Percentiles rank a stretch among this genome's conserved stretches.
These are phyloP conservation scores for Phytopythium mirpurense DNA, from an alignment of 352 stramenopile species.

Conservation along the genomic window DNA sequence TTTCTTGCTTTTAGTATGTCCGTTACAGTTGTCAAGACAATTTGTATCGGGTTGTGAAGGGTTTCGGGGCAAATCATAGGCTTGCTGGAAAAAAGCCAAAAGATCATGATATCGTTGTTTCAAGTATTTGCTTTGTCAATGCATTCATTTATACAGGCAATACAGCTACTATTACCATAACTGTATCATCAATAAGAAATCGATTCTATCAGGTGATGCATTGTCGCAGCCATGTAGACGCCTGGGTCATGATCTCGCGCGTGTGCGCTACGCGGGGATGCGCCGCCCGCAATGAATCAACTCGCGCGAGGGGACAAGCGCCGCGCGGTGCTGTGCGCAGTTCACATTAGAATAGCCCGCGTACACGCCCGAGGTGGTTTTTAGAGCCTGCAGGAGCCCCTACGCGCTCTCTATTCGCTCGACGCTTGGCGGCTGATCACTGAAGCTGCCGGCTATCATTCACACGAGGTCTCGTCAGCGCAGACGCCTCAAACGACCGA, in stretches of 20 bases:
- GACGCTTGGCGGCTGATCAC: no score
- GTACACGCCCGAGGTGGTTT: no score
- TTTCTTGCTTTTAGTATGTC: background rate
- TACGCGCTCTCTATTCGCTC: no score
- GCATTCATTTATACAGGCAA: background rate
- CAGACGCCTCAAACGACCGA: no score
- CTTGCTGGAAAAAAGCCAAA: background rate
- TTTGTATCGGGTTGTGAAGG: background rate
- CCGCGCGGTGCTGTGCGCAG: background rate
- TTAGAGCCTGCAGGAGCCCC: no score
- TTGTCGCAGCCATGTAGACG: no score
- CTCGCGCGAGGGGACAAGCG: constrained; percentile 2
- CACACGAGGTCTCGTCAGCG: no score
- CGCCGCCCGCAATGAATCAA: background rate
- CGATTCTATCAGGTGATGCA: no score
- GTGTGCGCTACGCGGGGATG: constrained; percentile 1
- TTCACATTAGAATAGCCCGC: no score
- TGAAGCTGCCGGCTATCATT: no score
- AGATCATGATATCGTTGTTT: background rate
- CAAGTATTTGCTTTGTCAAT: background rate
- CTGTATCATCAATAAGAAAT: no score
- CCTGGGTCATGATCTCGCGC: background rate
- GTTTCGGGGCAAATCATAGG: background rate
- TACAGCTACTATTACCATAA: no score
- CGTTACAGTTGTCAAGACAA: background rate